A percentile compares a stretch with the other conserved stretches of the same genome.
Evolutionary conservation across 139 green algal species (phyloP).

Genomic region (Eudorina sp.): DNA sequence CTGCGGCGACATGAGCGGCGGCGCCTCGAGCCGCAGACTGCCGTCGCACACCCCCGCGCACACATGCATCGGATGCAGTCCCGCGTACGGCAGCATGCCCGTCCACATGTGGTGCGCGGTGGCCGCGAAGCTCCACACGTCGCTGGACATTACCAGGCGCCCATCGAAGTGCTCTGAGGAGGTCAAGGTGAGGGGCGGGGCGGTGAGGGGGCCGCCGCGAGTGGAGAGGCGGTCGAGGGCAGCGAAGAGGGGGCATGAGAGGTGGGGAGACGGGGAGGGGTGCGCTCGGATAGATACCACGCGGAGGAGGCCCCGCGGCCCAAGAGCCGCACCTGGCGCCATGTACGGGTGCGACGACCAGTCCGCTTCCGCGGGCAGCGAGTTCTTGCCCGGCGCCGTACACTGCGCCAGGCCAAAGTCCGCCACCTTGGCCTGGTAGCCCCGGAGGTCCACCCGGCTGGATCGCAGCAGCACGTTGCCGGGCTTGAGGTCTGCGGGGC

Average conservation of each 20-base stretch:
- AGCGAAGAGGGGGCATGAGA: no score
- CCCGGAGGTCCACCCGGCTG: not conserved
- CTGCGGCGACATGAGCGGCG: not conserved
- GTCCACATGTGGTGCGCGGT: conserved; percentile 1
- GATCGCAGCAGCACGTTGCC: conserved; percentile 17
- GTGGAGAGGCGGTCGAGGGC: no score
- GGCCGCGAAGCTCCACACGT: conserved; percentile 1
- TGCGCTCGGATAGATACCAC: no score
- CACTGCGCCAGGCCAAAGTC: not conserved
- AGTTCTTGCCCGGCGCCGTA: not conserved
- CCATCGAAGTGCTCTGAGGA: conserved; percentile 1
- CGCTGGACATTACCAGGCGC: not conserved
- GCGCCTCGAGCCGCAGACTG: not conserved
- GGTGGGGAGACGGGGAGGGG: no score
- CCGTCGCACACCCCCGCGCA: not conserved
- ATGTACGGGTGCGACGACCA: not conserved
- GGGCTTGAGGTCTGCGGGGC: not conserved
- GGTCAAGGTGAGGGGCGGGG: no score
- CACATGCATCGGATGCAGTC: not conserved
- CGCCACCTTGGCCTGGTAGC: not conserved
- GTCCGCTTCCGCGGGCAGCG: not conserved
- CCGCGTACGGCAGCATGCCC: not conserved
- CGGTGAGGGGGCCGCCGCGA: no score
- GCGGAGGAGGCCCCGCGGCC: not conserved
- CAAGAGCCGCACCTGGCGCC: not conserved